Conservation (phyloP, 2,329 filamentous ascomycete species). For the Neurospora crassa region DNA sequence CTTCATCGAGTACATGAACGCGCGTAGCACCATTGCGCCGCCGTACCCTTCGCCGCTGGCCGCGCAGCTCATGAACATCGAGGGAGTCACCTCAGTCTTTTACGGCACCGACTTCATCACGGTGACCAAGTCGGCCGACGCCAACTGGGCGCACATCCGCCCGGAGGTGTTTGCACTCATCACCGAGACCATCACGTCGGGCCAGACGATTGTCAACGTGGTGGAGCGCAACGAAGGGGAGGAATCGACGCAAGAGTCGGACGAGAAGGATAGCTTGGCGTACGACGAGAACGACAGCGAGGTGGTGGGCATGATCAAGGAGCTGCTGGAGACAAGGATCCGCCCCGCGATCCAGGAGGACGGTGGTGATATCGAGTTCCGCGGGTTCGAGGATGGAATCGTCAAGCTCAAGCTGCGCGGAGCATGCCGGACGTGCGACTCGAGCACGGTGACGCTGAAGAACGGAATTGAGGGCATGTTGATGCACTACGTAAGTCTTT, state of each 20-base stretch:
- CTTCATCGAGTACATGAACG: constrained; percentile 86
- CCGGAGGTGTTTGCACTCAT: constrained; percentile 94
- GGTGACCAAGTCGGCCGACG: constrained; percentile 79
- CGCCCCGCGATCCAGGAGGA: constrained; percentile 95
- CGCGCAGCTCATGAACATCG: constrained; percentile 81
- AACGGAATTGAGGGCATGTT: constrained; percentile 98
- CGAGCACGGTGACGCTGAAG: constrained; percentile 91
- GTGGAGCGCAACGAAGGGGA: constrained; percentile 42
- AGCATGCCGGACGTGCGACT: constrained; percentile 92
- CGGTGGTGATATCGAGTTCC: constrained; percentile 92
- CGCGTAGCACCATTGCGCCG: constrained; percentile 77
- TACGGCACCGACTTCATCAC: constrained; percentile 96
- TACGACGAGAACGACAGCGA: constrained; percentile 90
- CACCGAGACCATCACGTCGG: constrained; percentile 80
- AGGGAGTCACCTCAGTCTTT: constrained; percentile 91
- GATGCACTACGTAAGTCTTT: constrained; percentile 75
- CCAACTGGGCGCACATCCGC: constrained; percentile 89
- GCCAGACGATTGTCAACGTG: constrained; percentile 69
- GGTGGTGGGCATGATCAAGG: constrained; percentile 97
- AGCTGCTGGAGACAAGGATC: constrained; percentile 89
- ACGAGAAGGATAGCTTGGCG: constrained; percentile 60
- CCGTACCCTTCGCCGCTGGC: constrained; percentile 88
- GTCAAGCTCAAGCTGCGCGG: constrained; percentile 84
- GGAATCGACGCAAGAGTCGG: constrained; percentile 34
- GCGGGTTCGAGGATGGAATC: constrained; percentile 75